phyloP scores from a whole-genome alignment of 208 protist species.

The Acanthamoeba divionensis region DNA sequence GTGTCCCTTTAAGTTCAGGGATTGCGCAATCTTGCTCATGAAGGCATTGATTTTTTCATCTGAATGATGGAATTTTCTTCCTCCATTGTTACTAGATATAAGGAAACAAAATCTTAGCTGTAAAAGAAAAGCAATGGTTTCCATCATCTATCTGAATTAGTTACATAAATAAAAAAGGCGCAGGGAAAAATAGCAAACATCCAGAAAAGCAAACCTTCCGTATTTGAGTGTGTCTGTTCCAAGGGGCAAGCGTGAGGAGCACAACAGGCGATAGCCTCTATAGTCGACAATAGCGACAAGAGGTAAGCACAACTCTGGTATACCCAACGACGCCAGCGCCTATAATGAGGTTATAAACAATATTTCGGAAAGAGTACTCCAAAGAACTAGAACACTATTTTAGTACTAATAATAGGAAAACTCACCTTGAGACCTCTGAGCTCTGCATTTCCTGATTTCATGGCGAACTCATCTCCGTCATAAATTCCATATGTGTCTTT shows the following conservation, averaged over 20 bases:
- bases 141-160: too few species aligned
- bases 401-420: neutral
- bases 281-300: constrained; percentile 57
- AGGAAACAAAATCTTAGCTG: neutral
- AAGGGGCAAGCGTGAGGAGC: constrained; percentile 20
- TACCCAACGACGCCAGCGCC: neutral
- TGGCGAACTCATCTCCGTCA: constrained; percentile 50
- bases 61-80: neutral
- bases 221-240: constrained; percentile 51
- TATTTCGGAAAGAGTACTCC: too few species aligned
- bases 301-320: constrained; percentile 1
- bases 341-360: neutral
- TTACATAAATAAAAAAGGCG: too few species aligned
- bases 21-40: neutral
- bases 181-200: too few species aligned
- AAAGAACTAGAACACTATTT: neutral
- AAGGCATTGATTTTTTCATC: neutral
- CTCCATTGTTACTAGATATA: neutral
- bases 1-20: constrained; percentile 38
- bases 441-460: constrained; percentile 40
- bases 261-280: constrained; percentile 51
- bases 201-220: neutral
- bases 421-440: constrained; percentile 12
- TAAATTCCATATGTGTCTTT: constrained; percentile 46
- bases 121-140: neutral